Evolutionary conservation across 768 basidiomycete species (phyloP), one percentile per base, ranked within the genome.

Genomic region (Boletus bicolor): DNA sequence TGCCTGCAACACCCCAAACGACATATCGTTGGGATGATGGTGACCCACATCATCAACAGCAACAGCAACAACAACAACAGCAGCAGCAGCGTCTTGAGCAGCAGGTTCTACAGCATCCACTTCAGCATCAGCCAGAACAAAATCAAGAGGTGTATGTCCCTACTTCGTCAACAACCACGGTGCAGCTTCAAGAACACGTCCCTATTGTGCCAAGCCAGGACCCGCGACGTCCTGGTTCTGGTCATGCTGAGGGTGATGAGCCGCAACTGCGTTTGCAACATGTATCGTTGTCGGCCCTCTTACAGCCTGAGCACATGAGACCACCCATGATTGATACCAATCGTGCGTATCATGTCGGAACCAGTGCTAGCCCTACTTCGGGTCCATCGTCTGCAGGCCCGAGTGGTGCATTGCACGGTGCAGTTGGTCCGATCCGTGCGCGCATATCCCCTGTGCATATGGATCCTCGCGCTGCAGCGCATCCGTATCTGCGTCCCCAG

Each of bases 1-100:
- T 73, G 61, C 76, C 82, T 44, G 67, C 79, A 28, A 80, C 80
- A 12, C 80, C 82, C 11, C 73, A 73, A 64, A 72, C 68, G 44
- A 60, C 60, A 53, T 76, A 66, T 69, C 75, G 75, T 54, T 75
- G 75, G 73, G 72, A 75, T 75, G 76, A 75, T 71, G 74, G 64
- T 74, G 30, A 70, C 15, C 48, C 7, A 9, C 59, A 42, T n/a
- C 57, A 49, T 12, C 56, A 47, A 35, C 46, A 47, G n/a, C 45
- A 53, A 28, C 57, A 56, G 26, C 69, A 68, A 19, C 72, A 70
- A 14, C 59, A 63, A 14, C 68, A 70, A 51, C 70, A 70, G 17
- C 71, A 72, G n/a, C 68, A 71, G 17, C 71, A 72, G n/a, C 68
- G 71, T 24, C 64, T 70, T 64, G 68, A 69, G 54, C 70, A 80